Base-by-base conservation (phyloP, 805 yeast species). In the Candida wancherniae region DNA sequence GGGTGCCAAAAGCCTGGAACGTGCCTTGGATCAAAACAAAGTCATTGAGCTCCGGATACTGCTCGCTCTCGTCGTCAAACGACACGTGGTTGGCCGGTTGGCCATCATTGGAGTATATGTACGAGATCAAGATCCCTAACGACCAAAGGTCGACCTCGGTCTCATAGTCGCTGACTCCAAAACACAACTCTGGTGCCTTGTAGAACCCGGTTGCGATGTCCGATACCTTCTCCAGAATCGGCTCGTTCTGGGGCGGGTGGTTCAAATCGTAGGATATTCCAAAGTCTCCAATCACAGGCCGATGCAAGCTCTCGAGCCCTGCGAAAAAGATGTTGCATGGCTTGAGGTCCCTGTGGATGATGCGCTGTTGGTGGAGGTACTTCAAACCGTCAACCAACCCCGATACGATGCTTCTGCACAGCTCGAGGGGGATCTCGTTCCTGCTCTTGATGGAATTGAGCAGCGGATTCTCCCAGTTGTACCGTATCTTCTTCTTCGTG, bases 171-270 rank as follows among this genome's bases (percentile, higher is more conserved):
- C 61, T 39, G n/a, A 71, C 55, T 0, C 84, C 83, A 29, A 82
- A 69, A 24, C 84, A 59, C 27, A 81, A 56, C 47, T 84, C 94
- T 0, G 94, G 90, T 0, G 92, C 78, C 37, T 81, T 77, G 55
- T 74, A 85, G 19, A 66, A 64, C 1, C 80, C 77, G 0, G 88
- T 79, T 13, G 80, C 69, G 4, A 85, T 77, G 41, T 75, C 83
- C n/a, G 71, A 63, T 35, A 68, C 62, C 42, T 69, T 61, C 7
- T 54, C 47, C 5, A 54, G 50, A 1, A 45, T 36, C 29, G 71
- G 69, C 22, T 84, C 78, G 22, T 53, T 58, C 9, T 37, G 19
- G 3, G 47, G 44, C 6, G 42, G 31, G 21, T 19, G 26, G 9
- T 13, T 24, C 14, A 31, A 15, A 20, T 59, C 52, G 40, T 60